phyloP scores from a whole-genome alignment of 805 yeast species.

The Wickerhamiella occidentalis region DNA sequence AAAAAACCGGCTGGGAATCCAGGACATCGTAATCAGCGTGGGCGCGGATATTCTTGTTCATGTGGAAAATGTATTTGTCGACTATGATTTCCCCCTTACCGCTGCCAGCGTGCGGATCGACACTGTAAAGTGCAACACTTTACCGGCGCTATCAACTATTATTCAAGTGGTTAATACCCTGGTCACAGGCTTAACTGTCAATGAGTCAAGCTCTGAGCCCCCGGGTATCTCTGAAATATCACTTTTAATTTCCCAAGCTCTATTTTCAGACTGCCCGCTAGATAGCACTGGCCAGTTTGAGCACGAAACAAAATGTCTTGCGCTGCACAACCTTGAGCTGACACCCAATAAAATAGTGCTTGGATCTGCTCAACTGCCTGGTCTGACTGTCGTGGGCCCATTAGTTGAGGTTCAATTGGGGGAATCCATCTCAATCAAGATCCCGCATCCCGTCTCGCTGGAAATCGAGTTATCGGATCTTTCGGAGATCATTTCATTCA shows the following conservation, averaged over 20 bases:
- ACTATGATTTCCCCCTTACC: slow-evolving; percentile 2
- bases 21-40: not conserved
- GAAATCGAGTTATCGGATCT: not conserved
- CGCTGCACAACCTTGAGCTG: not conserved
- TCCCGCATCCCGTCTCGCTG: slow-evolving; percentile 9
- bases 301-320: not conserved
- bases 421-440: not conserved
- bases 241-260: not conserved
- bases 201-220: not conserved
- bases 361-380: slow-evolving; percentile 11
- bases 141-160: slow-evolving; percentile 6
- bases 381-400: slow-evolving; percentile 15
- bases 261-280: slow-evolving; percentile 5
- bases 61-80: not conserved
- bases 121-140: slow-evolving; percentile 10
- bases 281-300: slow-evolving; percentile 4
- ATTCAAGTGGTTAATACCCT: slow-evolving; percentile 12
- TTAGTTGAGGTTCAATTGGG: slow-evolving; percentile 6
- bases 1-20: not conserved
- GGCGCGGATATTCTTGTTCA: not conserved
- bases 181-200: not conserved
- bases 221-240: not conserved
- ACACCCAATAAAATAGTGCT: not conserved
- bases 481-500: not conserved
- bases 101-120: slow-evolving; percentile 4